These are phyloP conservation scores for Aspergillus sp. DNA, from an alignment of 2,329 filamentous ascomycete species.

Conservation along the genomic window DNA sequence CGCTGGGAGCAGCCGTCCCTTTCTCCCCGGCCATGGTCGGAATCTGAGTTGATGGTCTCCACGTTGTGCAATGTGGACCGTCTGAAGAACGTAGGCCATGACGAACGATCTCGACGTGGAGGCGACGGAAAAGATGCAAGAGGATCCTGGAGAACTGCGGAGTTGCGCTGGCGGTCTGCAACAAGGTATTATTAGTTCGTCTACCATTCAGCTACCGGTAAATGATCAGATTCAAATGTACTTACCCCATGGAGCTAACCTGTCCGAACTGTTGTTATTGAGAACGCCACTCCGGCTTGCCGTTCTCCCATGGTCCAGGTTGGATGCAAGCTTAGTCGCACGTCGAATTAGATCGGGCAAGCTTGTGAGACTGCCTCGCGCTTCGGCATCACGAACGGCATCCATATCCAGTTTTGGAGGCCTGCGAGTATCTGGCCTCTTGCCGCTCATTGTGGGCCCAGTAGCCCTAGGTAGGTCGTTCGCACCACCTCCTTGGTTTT, in stretches of 20 bases:
- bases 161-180: conserved; percentile 29
- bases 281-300: conserved; percentile 49
- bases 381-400: conserved; percentile 70
- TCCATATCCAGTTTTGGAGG: conserved; percentile 76
- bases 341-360: conserved; percentile 82
- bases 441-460: conserved; percentile 32
- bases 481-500: conserved; percentile 18
- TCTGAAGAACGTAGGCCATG: conserved; percentile 34
- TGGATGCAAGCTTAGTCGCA: conserved; percentile 75
- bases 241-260: conserved; percentile 5
- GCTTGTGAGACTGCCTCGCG: conserved; percentile 82
- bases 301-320: conserved; percentile 73
- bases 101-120: conserved; percentile 39
- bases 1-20: conserved; percentile 41
- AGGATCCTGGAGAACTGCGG: conserved; percentile 55
- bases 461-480: conserved; percentile 19
- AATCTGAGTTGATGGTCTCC: conserved; percentile 17
- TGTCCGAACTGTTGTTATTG: conserved; percentile 23
- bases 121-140: conserved; percentile 58
- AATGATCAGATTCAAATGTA: neutral
- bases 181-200: neutral
- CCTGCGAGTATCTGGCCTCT: conserved; percentile 28
- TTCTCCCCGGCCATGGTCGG: conserved; percentile 7
- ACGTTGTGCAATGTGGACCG: conserved; percentile 27
- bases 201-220: neutral